A percentile compares a stretch with the other conserved stretches of the same genome.
Conservation (phyloP, 495 filamentous ascomycete species). For the Pyrenula massariospora region DNA sequence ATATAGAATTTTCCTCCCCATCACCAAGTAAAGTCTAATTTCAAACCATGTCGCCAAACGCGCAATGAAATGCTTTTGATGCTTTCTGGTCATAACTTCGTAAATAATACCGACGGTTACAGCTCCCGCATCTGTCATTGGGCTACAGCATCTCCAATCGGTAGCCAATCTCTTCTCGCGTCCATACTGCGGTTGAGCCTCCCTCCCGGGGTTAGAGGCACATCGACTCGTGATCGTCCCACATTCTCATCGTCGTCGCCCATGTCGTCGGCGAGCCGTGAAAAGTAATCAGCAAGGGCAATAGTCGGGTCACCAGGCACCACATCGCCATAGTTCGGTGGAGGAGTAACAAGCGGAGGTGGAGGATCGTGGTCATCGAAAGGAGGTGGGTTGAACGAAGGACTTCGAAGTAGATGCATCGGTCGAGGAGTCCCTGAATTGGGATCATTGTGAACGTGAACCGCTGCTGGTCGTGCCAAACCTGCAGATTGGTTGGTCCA, state of each 20-base stretch:
- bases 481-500: constrained; percentile 34
- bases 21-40: too few species aligned
- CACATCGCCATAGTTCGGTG: constrained; percentile 77
- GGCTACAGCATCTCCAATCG: constrained; percentile 27
- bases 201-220: constrained; percentile 60
- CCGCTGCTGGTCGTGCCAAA: constrained; percentile 33
- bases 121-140: too few species aligned
- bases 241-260: constrained; percentile 43
- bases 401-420: constrained; percentile 80
- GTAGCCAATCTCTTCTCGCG: constrained; percentile 40
- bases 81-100: background rate
- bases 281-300: constrained; percentile 79
- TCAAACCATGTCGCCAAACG: too few species aligned
- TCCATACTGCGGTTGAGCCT: constrained; percentile 62
- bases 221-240: constrained; percentile 39
- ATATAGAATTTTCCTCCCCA: too few species aligned
- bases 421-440: constrained; percentile 43
- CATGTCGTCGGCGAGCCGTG: constrained; percentile 50
- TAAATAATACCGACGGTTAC: too few species aligned
- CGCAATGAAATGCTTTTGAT: too few species aligned
- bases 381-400: constrained; percentile 80
- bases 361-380: constrained; percentile 87
- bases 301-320: constrained; percentile 71
- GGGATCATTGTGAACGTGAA: constrained; percentile 32
- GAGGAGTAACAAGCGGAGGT: constrained; percentile 71